Evolutionary conservation across 768 basidiomycete genomes (phyloP).

Genomic region (Galerina marginata): DNA sequence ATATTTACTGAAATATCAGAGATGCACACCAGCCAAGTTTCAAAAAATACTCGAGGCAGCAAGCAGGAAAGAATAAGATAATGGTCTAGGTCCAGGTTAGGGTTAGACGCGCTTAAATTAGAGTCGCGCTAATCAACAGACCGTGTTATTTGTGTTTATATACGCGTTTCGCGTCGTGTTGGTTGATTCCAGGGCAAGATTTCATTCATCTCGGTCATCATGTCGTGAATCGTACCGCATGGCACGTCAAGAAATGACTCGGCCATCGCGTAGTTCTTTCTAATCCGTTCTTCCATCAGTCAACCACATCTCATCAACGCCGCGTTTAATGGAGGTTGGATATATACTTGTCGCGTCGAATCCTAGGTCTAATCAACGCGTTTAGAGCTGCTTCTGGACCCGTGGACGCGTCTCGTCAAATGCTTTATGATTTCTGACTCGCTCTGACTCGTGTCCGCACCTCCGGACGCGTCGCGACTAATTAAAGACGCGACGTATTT

Average conservation of each 20-base stretch:
- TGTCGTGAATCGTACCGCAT: neutral
- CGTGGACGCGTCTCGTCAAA: too few relatives aligned
- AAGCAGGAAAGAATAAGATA: neutral
- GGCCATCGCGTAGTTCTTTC: neutral
- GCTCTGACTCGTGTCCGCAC: too few relatives aligned
- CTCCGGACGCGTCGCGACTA: too few relatives aligned
- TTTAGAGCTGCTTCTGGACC: too few relatives aligned
- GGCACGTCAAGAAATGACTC: neutral
- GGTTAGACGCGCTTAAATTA: slow-evolving; percentile 33
- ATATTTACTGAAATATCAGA: neutral
- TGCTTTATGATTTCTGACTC: too few relatives aligned
- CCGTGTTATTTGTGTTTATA: slow-evolving; percentile 29
- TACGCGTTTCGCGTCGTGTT: slow-evolving; percentile 23
- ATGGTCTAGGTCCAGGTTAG: slow-evolving; percentile 16
- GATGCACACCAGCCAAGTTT: neutral
- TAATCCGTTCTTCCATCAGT: neutral
- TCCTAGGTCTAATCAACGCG: too few relatives aligned
- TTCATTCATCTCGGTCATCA: neutral
- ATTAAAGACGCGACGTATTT: too few relatives aligned
- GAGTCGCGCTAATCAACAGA: slow-evolving; percentile 29
- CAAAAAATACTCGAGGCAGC: neutral
- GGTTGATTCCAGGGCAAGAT: slow-evolving; percentile 8
- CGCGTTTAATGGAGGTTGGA: neutral
- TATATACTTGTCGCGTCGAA: too few relatives aligned
- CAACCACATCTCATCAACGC: neutral